These are phyloP conservation scores for Melastoma candidum DNA, from an alignment of 441 rosid genomes.

Conservation along the genomic window DNA sequence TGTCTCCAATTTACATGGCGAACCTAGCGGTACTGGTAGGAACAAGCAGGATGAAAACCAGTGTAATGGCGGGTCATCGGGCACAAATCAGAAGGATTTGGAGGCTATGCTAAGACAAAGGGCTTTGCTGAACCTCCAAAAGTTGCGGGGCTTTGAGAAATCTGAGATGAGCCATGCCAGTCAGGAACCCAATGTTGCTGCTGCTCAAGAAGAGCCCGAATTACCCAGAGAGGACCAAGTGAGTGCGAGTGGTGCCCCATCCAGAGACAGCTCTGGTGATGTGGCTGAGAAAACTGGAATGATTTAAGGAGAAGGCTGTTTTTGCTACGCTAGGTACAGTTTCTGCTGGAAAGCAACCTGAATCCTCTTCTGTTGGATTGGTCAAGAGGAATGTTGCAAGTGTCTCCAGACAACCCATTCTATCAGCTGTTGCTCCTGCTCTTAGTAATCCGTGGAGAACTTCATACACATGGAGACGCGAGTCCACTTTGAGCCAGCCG, in stretches of 20 bases:
- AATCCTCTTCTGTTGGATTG: conserved; percentile 13
- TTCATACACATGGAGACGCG: conserved; percentile 28
- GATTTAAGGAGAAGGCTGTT: conserved; percentile 16
- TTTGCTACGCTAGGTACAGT: neutral
- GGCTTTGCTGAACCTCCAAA: conserved; percentile 70
- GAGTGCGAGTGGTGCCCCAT: no score
- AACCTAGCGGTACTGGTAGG: conserved; percentile 14
- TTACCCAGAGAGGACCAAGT: no score
- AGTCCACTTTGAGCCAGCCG: conserved; percentile 16
- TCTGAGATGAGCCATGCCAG: conserved; percentile 11
- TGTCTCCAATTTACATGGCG: conserved; percentile 18
- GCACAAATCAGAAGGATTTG: conserved; percentile 30
- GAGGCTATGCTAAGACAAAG: conserved; percentile 60
- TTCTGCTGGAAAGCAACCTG: conserved; percentile 11
- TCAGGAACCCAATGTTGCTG: conserved; percentile 1
- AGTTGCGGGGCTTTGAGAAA: conserved; percentile 38
- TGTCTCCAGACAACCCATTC: conserved; percentile 20
- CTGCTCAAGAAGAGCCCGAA: no score
- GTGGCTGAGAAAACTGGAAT: no score
- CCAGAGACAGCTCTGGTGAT: no score
- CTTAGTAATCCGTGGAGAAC: conserved; percentile 27
- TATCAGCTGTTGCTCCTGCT: conserved; percentile 13
- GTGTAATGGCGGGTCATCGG: conserved; percentile 20
- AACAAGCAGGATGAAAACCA: conserved; percentile 10
- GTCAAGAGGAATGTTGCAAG: conserved; percentile 17